Conservation (phyloP, 352 stramenopile genomes). For the Chrysophaeum taylorii region DNA sequence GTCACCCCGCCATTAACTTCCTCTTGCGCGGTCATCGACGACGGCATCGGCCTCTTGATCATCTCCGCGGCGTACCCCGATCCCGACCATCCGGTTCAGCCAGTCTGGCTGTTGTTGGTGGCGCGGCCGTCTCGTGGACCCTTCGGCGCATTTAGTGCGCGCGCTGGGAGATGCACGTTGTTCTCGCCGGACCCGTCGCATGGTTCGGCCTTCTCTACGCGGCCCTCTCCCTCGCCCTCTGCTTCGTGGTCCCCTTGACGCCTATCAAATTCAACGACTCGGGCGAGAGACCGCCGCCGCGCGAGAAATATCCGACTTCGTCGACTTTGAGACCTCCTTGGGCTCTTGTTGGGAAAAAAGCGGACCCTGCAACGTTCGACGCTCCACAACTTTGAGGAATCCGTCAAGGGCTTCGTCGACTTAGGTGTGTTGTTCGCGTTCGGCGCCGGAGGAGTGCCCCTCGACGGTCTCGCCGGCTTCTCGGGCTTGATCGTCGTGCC, state of each 20-base stretch:
- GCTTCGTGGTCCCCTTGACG: conserved; percentile 13
- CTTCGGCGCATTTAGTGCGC: not conserved
- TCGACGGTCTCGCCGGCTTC: not conserved
- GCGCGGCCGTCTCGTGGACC: not conserved
- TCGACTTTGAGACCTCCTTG: too few relatives aligned
- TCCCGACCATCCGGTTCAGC: not conserved
- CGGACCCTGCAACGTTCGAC: not conserved
- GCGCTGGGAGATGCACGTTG: conserved; percentile 8
- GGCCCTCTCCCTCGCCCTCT: not conserved
- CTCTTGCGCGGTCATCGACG: conserved; percentile 8
- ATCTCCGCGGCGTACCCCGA: conserved; percentile 1
- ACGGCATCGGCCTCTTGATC: conserved; percentile 15
- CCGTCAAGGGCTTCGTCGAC: conserved; percentile 5
- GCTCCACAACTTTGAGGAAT: conserved; percentile 4
- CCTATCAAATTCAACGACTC: not conserved
- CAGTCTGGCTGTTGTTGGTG: not conserved
- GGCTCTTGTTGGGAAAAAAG: too few relatives aligned
- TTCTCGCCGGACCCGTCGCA: conserved; percentile 7
- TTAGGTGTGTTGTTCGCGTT: not conserved
- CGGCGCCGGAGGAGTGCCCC: not conserved
- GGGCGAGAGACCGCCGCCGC: too few relatives aligned
- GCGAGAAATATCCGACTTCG: too few relatives aligned
- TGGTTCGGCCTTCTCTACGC: conserved; percentile 11
- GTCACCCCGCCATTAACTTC: conserved; percentile 12
- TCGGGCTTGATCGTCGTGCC: not conserved